phyloP scores from a whole-genome alignment of 805 yeast species.

The Pichia sporocuriosa region DNA sequence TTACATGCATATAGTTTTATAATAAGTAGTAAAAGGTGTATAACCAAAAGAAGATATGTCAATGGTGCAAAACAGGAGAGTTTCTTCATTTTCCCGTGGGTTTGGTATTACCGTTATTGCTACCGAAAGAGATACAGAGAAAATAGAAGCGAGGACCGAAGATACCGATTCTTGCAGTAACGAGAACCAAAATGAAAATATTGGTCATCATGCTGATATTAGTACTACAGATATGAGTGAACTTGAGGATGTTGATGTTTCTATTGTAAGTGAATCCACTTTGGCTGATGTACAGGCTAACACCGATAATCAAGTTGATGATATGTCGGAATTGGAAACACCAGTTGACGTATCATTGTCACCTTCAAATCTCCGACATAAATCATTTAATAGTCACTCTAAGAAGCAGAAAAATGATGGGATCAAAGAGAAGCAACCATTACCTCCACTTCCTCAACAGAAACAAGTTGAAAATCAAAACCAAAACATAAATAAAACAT shows the following conservation, averaged over 20 bases:
- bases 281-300: background rate
- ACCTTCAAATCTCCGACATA: background rate
- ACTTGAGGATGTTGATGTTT: background rate
- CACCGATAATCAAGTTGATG: no score
- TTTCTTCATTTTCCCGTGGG: slow-evolving; percentile 2
- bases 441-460: no score
- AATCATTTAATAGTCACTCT: background rate
- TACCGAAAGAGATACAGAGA: background rate
- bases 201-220: no score
- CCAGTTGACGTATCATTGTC: slow-evolving; percentile 6
- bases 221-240: no score
- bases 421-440: no score
- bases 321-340: background rate
- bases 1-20: no score
- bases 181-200: no score
- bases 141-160: background rate
- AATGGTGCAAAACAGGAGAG: background rate
- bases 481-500: background rate
- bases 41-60: background rate
- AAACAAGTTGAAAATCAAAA: background rate
- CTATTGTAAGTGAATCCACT: slow-evolving; percentile 3
- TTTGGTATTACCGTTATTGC: slow-evolving; percentile 4
- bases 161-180: background rate
- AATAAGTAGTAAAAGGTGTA: no score
- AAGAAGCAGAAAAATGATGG: no score